Evolutionary conservation across 108 stramenopile genomes (phyloP), one percentile per base, ranked within the genome.

Genomic region (Cyclotella cryptica): DNA sequence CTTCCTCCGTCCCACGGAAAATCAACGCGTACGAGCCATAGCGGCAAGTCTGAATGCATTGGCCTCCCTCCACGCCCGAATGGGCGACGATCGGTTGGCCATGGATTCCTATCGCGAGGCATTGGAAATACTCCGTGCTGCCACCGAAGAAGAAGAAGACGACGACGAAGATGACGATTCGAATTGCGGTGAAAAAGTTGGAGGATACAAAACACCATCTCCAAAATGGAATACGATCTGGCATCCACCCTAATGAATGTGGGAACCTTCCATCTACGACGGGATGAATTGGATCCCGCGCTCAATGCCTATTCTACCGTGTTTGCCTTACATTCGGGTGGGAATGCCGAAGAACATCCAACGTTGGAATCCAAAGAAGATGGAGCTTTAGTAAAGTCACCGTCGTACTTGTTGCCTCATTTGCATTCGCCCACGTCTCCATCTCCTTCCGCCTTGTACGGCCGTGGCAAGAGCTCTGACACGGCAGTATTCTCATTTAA

Each of bases 61-160:
- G 42, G 79, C 74, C 2, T 28, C 42, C 14, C 46, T 80, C 15
- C 74, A 80, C 47, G 73, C 73, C 10, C 24, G 18, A 22, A 52
- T 53, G 1, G 73, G 73, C 10, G 67, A 80, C 21, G 79, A 80
- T 64, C 69, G 74, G 1, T 49, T 57, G 3, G 79, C 79, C 30
- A 80, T 80, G 74, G 79, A 75, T 42, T 41, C 79, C 17, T 80
- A 71, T 53, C 45, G 67, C 4, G 79, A 80, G 41, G 73, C 79
- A 42, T 68, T 80, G 64, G 79, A 80, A 42, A 78, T 78, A 45
- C 42, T 80, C 51, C 54, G 74, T 35, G 75, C 79, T n/a, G 75
- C 79, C 5, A 89, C 84, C 43, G 90, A 80, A 19, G 80, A 84
- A 49, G 78, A 67, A 10, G 81, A 73, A 69, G 42, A 22, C 35